Evolutionary conservation across 2,329 filamentous ascomycete genomes (phyloP), one percentile per base, ranked within the genome.

Genomic region (Hypoxylon sp.): DNA sequence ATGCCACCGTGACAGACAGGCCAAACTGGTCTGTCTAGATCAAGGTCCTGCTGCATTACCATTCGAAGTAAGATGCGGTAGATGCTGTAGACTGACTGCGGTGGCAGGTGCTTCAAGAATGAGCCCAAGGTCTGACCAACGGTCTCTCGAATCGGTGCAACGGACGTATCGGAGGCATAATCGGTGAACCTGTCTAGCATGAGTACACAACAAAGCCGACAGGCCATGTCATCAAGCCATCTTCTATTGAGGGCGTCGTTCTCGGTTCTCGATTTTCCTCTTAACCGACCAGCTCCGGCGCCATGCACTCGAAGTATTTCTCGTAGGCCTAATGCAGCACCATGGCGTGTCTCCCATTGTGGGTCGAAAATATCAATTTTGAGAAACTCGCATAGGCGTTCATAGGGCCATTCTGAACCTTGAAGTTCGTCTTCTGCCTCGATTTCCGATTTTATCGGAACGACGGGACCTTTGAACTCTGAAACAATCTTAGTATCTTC

Each of bases 121-220:
- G 95, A 93, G 73, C 95, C 97, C 13, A 99, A 84, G 2, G 94
- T 95, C 80, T 99, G 96, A 49, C 96, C 96, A 43, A 97, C 93
- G 0, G 94, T 97, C 82, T 99, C 96, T 71, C 96, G 87, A 70
- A 99, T 98, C 0, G 96, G 96, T 0, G 96, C 96, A 43, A 99
- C 94, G 0, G 97, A 97, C 58, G 93, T 99, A 79, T 99, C 96
- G 4, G 94, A 97, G 65, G 97, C 96, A 81, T 98, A 99, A 77
- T 99, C 96, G 62, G 94, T 97, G 77, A 99, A 99, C 58, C 94
- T 90, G 81, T 99, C 96, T 14, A 99, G 89, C 90, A 99, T 98
- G 75, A 99, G 91, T 57, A 99, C 94, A 77, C 93, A 97, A 79
- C 94, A 95, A 52, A 99, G 87, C 25, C 96, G 92, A 75, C 94